These are phyloP conservation scores for Rhododendron ovatum DNA, from an alignment of 148 eudicot species.

Conservation along the genomic window DNA sequence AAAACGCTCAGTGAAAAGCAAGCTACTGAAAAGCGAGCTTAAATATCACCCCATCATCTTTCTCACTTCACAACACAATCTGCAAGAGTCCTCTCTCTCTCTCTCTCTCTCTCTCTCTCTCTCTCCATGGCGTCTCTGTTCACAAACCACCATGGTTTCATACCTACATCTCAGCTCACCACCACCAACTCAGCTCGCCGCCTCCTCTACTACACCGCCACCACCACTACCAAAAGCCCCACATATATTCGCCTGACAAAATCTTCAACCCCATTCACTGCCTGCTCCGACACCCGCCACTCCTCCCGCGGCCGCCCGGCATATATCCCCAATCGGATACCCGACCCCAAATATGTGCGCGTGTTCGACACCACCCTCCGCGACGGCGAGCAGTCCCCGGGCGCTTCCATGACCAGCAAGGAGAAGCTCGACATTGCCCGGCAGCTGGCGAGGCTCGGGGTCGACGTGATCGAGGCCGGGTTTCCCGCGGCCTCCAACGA, in stretches of 20 bases:
- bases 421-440: constrained; percentile 85
- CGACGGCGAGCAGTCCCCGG: constrained; percentile 96
- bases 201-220: not conserved
- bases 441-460: constrained; percentile 69
- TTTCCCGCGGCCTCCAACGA: constrained; percentile 83
- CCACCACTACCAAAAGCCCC: not conserved
- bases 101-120: too few species aligned
- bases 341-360: constrained; percentile 72
- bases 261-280: constrained; percentile 2
- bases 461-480: constrained; percentile 88
- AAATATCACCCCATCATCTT: too few species aligned
- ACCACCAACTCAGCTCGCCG: constrained; percentile 9
- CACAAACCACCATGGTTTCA: constrained; percentile 7
- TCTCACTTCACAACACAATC: too few species aligned
- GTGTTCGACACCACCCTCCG: constrained; percentile 89
- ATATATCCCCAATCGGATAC: constrained; percentile 56
- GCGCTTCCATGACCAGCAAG: constrained; percentile 82
- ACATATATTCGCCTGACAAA: not conserved
- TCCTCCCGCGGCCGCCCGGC: constrained; percentile 40
- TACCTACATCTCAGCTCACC: not conserved
- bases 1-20: too few species aligned
- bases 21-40: too few species aligned
- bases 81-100: too few species aligned
- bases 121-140: constrained; percentile 24
- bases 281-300: constrained; percentile 13